Evolutionary conservation across 441 rosid species (phyloP), one percentile per base, ranked within the genome.

Genomic region (Gossypium davidsonii): DNA sequence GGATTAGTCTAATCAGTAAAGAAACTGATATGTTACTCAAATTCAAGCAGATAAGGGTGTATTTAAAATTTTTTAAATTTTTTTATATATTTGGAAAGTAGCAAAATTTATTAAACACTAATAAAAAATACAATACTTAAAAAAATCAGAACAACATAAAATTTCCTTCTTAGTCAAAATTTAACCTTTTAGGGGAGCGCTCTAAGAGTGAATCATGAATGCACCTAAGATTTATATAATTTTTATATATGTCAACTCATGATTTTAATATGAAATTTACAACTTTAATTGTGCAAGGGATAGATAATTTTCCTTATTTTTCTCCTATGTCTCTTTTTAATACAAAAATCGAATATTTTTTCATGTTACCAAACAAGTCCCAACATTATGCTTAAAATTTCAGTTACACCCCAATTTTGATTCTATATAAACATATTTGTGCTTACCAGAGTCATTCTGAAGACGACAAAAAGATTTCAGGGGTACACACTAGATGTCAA

Each of bases 361-460:
- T 63, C 44, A 42, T 68, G 7, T 79, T 66, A 23, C 74, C 67
- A 72, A 67, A 69, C n/a, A 66, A 69, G 42, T 76, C 76, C 53
- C n/a, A 20, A 34, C 17, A 65, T 55, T 71, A 69, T 76, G 31
- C 78, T 48, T 76, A 26, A 14, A 74, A 46, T 70, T 70, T 53
- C 71, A 25, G 20, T 52, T 69, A 59, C 42, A 39, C 60, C 70
- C 25, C 26, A n/a, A 52, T 4, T 62, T 31, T 71, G 34, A 42
- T 56, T 17, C 28, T 67, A 9, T 46, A 57, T 64, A 55, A 48
- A 39, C 25, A 42, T 28, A 4, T 46, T 66, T 51, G 18, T 48
- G 57, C 52, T 56, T 63, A 64, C 25, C 39, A 3, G 53, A 72
- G 52, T 53, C 42, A 51, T 23, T 17, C 6, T 14, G 39, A 65